These are phyloP conservation scores for Syzygium aqueum DNA, from an alignment of 345 rosid species.

Conservation along the genomic window DNA sequence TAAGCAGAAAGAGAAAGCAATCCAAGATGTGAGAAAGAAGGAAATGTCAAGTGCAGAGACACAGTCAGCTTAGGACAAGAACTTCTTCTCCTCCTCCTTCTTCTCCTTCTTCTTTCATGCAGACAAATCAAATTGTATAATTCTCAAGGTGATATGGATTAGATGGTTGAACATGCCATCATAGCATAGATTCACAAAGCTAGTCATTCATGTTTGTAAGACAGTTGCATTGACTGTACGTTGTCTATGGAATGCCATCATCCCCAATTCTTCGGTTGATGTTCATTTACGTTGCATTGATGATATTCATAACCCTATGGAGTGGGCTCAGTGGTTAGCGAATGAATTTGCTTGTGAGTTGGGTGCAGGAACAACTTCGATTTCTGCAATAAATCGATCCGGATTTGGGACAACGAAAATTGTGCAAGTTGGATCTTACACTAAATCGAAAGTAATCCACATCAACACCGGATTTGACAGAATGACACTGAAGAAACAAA, in stretches of 20 bases:
- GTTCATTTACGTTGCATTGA: neutral
- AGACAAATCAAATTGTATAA: neutral
- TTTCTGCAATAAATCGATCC: neutral
- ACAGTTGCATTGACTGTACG: neutral
- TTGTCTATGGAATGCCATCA: neutral
- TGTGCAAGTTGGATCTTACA: neutral
- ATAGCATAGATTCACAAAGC: neutral
- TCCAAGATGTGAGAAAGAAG: conserved; percentile 34
- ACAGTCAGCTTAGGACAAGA: neutral
- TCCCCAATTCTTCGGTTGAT: neutral
- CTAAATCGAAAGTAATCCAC: neutral
- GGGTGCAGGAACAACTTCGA: no score
- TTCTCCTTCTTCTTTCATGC: neutral
- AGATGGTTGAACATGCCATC: neutral
- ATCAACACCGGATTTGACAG: neutral
- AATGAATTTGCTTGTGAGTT: no score
- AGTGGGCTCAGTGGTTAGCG: no score
- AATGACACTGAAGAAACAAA: neutral
- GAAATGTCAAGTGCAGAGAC: neutral
- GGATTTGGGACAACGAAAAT: neutral
- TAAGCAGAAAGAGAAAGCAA: conserved; percentile 30
- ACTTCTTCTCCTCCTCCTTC: neutral
- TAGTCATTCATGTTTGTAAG: neutral
- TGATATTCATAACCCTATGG: no score
- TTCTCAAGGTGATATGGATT: neutral